Evolutionary conservation across 495 filamentous ascomycete genomes (phyloP).

Genomic region (Bacidia rubella): DNA sequence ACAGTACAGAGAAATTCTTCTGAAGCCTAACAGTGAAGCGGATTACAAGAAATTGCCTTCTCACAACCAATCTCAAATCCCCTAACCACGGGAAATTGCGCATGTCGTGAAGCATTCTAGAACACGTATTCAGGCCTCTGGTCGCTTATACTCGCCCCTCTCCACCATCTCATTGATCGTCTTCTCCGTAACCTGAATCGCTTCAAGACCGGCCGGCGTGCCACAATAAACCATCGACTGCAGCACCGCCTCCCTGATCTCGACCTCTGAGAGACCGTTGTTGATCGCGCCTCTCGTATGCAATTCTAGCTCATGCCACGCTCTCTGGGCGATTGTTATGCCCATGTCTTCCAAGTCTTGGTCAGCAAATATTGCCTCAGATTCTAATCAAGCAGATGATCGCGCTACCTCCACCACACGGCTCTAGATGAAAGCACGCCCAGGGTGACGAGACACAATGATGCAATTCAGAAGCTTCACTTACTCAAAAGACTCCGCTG

Average conservation of each 20-base stretch:
- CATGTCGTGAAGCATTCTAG: too few relatives aligned
- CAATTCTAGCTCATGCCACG: constrained; percentile 33
- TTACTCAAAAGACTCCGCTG: too few relatives aligned
- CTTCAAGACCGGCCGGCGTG: constrained; percentile 42
- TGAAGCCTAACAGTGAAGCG: too few relatives aligned
- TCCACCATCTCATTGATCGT: constrained; percentile 14
- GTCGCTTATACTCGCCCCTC: not conserved
- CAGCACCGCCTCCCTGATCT: constrained; percentile 42
- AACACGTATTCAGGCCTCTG: not conserved
- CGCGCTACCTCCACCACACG: too few relatives aligned
- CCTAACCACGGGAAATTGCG: too few relatives aligned
- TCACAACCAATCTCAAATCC: too few relatives aligned
- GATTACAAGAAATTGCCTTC: too few relatives aligned
- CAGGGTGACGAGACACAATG: too few relatives aligned
- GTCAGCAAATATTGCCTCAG: constrained; percentile 23
- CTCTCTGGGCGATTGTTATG: constrained; percentile 5
- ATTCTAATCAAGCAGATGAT: constrained; percentile 40
- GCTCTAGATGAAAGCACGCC: too few relatives aligned
- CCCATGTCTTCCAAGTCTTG: constrained; percentile 1
- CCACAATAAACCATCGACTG: constrained; percentile 45
- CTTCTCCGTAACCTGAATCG: constrained; percentile 27
- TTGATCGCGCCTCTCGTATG: constrained; percentile 40
- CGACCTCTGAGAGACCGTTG: constrained; percentile 38
- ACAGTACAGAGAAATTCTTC: too few relatives aligned
- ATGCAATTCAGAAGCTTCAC: too few relatives aligned